These are phyloP conservation scores for Trichoderma asperelloides DNA, from an alignment of 495 filamentous ascomycete genomes.

Conservation along the genomic window DNA sequence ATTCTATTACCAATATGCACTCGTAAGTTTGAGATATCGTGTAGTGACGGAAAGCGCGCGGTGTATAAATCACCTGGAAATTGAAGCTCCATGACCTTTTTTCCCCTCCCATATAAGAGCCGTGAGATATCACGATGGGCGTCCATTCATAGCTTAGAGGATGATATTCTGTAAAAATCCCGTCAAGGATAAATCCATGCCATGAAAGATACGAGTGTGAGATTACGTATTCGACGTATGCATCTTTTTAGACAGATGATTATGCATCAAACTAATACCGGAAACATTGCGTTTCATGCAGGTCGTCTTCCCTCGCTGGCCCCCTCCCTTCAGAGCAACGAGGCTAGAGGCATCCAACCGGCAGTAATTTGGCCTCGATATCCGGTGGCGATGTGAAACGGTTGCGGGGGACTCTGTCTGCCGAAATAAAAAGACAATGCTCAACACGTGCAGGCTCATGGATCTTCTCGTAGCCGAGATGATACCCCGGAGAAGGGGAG, in stretches of 20 bases:
- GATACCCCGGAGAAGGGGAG: background rate
- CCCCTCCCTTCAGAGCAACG: slow-evolving; percentile 12
- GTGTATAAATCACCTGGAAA: no score
- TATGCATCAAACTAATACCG: background rate
- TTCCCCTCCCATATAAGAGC: no score
- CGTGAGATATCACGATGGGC: no score
- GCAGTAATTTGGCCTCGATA: background rate
- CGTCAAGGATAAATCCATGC: no score
- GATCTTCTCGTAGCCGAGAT: background rate
- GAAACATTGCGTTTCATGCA: slow-evolving; percentile 4
- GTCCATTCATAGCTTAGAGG: no score
- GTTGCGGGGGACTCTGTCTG: background rate
- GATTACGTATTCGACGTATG: no score
- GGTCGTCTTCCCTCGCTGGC: background rate
- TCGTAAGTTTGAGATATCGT: no score
- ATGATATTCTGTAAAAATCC: no score
- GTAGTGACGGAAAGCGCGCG: no score
- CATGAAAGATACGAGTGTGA: no score
- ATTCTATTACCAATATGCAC: no score
- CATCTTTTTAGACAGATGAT: background rate
- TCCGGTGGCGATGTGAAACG: background rate
- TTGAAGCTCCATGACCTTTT: no score
- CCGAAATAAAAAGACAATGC: background rate
- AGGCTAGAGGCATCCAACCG: background rate
- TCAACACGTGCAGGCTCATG: background rate